Evolutionary conservation across 78 protist species (phyloP).

Genomic region (Trichosphaerium sp.): DNA sequence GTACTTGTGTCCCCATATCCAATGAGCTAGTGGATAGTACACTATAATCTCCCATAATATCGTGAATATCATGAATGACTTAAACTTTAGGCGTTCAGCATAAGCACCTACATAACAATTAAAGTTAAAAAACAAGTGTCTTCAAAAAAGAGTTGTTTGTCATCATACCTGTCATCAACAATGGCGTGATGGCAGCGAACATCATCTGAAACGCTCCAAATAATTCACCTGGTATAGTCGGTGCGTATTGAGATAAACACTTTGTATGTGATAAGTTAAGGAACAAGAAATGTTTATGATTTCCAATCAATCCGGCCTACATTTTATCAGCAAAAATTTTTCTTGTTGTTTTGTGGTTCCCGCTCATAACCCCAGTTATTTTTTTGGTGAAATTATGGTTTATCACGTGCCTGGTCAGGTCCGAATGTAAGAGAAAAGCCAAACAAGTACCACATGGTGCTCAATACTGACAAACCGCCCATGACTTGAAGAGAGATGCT

Average conservation of each 20-base stretch:
- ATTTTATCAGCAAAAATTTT: too few relatives aligned
- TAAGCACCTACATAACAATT: slow-evolving; percentile 40
- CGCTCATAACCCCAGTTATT: too few relatives aligned
- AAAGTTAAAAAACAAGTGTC: neutral
- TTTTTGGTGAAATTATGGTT: neutral
- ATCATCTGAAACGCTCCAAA: slow-evolving; percentile 70
- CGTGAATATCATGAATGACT: slow-evolving; percentile 37
- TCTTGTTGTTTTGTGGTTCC: too few relatives aligned
- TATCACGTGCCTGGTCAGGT: slow-evolving; percentile 15
- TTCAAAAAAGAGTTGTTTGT: neutral
- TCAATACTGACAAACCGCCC: slow-evolving; percentile 27
- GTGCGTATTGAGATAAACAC: slow-evolving; percentile 30
- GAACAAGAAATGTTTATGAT: slow-evolving; percentile 11
- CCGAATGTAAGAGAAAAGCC: slow-evolving; percentile 69
- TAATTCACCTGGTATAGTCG: slow-evolving; percentile 46
- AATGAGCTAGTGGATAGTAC: slow-evolving; percentile 81
- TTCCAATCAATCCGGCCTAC: slow-evolving; percentile 54
- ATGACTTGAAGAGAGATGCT: slow-evolving; percentile 34
- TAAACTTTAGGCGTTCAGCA: slow-evolving; percentile 61
- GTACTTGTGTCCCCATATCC: slow-evolving; percentile 78
- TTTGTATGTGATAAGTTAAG: slow-evolving; percentile 9
- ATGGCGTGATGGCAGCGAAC: slow-evolving; percentile 82
- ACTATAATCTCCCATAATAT: slow-evolving; percentile 64
- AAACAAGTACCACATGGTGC: slow-evolving; percentile 58
- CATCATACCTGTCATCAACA: slow-evolving; percentile 63